Base-by-base conservation (phyloP, 768 basidiomycete genomes). In the Kwoniella heveanensis region DNA sequence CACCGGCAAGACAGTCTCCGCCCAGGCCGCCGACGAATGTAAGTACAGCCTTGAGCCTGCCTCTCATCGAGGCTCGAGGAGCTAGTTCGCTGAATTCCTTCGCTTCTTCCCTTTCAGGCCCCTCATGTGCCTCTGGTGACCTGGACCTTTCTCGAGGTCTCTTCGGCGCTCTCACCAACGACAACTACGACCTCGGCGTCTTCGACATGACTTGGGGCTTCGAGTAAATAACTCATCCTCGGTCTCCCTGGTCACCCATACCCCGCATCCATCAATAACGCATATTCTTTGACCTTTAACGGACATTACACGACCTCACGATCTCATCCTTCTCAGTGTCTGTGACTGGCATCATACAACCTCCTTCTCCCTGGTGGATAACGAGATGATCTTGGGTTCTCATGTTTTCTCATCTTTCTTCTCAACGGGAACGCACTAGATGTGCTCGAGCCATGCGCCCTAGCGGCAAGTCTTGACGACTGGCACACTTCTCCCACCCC, bases 81-180 rank as follows among this genome's bases (percentile, higher is more conserved):
- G n/a, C n/a, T n/a, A n/a, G n/a, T n/a, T n/a, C n/a, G n/a, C n/a
- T n/a, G n/a, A n/a, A n/a, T n/a, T n/a, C n/a, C n/a, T n/a, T n/a
- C n/a, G n/a, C n/a, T n/a, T n/a, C n/a, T n/a, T n/a, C n/a, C n/a
- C n/a, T n/a, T 25, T 2, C 51, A 60, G 59, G 59, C 62, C 79
- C 79, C 17, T 27, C 57, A 19, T 80, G 79, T 64, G 48, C n/a
- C 58, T 57, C 51, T 21, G 73, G 75, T 6, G 63, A 64, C 19
- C 70, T 78, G 52, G 77, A 78, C 67, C 60, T 78, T 65, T 71
- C 69, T 25, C 64, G 68, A 1, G 57, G 64, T 56, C 65, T 77
- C 27, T 78, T 78, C 69, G 59, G 44, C 19, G 32, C 36, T 49
- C 66, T 67, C 47, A 48, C 39, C 51, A 57, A 68, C 59, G 65